Base-by-base conservation (phyloP, 176 grass and related monocot species). In the Pontederia crassipes region DNA sequence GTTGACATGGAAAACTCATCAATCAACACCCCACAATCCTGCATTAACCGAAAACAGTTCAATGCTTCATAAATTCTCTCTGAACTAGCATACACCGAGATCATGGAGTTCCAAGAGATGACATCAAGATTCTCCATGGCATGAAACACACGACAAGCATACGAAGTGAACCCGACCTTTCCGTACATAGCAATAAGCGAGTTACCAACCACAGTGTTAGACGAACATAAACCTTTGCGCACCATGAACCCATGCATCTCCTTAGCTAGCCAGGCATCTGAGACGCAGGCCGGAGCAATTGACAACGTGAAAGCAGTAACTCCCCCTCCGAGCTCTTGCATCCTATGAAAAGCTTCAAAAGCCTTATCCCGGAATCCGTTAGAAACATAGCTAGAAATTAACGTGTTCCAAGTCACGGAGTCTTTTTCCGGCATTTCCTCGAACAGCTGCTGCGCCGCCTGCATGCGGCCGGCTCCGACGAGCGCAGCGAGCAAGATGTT, bases 271-370 rank as follows among this genome's bases (percentile, higher is more conserved):
- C 46, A 29, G 28, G 15, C 63, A 52, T 52, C 74, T 59, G 24
- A 74, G 24, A 95, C 48, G 0, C 58, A 70, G 0, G 79, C 65
- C 5, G 79, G 80, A 15, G 79, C 1, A 7, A 91, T 88, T 35
- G 92, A 97, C 56, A 97, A 78, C 28, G 92, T 97, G 76, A 85
- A 91, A 51, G 62, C 73, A 20, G 73, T 97, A 54, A 75, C 75
- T 66, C 49, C 56, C 8, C 88, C 72, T 10, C 84, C 81, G 10
- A 64, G 48, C 57, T 67, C 73, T 53, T 66, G 67, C 92, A 91
- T 97, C 18, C 8, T 8, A 55, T 20, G 72, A 1, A 69, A 48
- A 28, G 75, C 28, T 35, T 9, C 10, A 65, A 85, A 64, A 1
- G 81, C 92, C 67, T 80, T 70, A 12, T 58, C 10, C 0, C 59